phyloP scores from a whole-genome alignment of 139 green algal genomes.

The Coccomyxa sp. region DNA sequence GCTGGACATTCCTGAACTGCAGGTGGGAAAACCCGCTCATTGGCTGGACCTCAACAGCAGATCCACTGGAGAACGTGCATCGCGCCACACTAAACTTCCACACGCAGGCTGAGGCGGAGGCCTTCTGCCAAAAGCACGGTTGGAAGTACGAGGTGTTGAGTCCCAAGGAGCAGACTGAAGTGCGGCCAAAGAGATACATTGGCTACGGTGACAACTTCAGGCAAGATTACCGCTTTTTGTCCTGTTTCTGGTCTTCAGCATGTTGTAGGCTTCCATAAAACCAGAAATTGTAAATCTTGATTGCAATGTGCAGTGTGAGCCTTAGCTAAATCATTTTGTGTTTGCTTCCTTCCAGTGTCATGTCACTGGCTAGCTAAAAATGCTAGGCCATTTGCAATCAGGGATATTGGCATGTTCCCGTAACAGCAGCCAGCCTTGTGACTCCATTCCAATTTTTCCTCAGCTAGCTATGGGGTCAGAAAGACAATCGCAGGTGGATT shows the following conservation, averaged over 20 bases:
- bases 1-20: not conserved
- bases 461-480: not conserved
- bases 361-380: no score
- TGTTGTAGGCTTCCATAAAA: no score
- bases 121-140: conserved; percentile 69
- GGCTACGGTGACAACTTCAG: conserved; percentile 80
- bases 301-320: not conserved
- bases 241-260: not conserved
- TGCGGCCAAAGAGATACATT: conserved; percentile 57
- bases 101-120: conserved; percentile 40
- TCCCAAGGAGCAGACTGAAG: not conserved
- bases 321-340: not conserved
- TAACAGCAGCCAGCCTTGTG: no score
- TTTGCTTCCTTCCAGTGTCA: not conserved
- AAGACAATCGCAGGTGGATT: not conserved
- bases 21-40: conserved; percentile 97
- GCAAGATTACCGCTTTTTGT: conserved; percentile 4
- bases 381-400: no score
- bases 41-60: conserved; percentile 93
- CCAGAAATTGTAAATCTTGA: not conserved
- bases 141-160: conserved; percentile 69
- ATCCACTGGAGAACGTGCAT: conserved; percentile 75
- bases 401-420: no score
- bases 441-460: not conserved
- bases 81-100: conserved; percentile 57